Evolutionary conservation across 2,329 filamentous ascomycete species (phyloP), one percentile per base, ranked within the genome.

Genomic region (Apiospora saccharicola): DNA sequence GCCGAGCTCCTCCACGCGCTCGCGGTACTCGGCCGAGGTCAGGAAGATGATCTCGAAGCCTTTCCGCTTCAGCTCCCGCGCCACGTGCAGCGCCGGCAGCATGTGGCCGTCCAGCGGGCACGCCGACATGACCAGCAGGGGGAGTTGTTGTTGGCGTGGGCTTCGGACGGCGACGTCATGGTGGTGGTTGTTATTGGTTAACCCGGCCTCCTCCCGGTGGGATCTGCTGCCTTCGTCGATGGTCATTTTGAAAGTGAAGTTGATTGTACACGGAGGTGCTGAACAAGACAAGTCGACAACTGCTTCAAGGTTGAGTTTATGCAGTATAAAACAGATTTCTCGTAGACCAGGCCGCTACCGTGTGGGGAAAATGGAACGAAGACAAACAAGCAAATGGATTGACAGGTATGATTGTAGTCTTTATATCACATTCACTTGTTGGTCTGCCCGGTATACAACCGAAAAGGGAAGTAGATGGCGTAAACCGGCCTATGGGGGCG

Each of bases 41-140:
- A 84, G 78, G 72, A 84, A 83, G 0, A 79, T 81, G 2, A 85
- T 78, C 4, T 83, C 78, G 73, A 85, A 84, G 3, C 82, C 82
- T 6, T 78, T 75, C n/a, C 76, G 72, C 3, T 82, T 76, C 7
- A 84, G 74, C 19, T 76, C 75, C 1, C 74, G 73, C 3, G 81
- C 80, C 14, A 85, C 77, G n/a, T 73, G 72, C 5, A 80, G 57
- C 1, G 78, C 51, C 4, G 77, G 78, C 4, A 68, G 70, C 1
- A 68, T 72, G 51, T 80, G 79, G 3, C 78, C 78, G 14, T 75
- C 73, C 0, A 67, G 70, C 0, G 77, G 75, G 4, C 72, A 74
- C 6, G 75, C 72, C 37, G 75, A 71, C 67, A 79, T 71, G 16
- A 79, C 61, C 13, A 79, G 67, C 16, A 76, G 68, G 7, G 78